Conservation (phyloP, 192 early-diverging fungal genomes). For the Mortierella claussenii region DNA sequence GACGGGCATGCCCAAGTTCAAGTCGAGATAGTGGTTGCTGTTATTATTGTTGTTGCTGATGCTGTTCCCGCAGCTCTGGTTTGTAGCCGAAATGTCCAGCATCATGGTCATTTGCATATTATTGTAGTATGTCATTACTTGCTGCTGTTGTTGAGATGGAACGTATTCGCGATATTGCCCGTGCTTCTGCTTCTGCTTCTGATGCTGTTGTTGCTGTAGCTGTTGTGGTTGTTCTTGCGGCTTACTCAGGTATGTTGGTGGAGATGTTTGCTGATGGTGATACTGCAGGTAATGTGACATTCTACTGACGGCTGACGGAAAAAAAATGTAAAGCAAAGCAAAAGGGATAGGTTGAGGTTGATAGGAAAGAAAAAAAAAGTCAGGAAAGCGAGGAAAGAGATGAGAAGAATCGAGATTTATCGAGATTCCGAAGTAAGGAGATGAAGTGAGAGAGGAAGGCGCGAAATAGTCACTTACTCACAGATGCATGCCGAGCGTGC, state of each 20-base stretch:
- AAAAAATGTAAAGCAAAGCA: neutral
- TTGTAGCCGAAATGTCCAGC: conserved; percentile 5
- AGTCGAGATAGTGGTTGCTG: conserved; percentile 8
- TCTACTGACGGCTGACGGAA: neutral
- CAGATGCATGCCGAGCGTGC: neutral
- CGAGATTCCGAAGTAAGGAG: neutral
- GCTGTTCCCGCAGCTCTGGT: neutral
- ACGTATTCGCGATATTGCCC: no score
- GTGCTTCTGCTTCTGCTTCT: no score
- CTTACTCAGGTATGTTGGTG: neutral
- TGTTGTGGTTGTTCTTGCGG: neutral
- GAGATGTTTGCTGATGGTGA: conserved; percentile 5
- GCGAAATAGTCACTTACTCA: neutral
- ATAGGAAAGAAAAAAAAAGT: neutral
- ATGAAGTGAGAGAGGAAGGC: neutral
- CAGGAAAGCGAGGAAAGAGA: neutral
- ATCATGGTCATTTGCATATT: conserved; percentile 16
- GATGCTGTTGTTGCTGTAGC: neutral
- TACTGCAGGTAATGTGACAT: conserved; percentile 24
- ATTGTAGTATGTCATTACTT: conserved; percentile 24
- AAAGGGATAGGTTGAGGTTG: no score
- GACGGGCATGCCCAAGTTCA: neutral
- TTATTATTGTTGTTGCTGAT: neutral
- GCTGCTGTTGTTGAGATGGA: conserved; percentile 19
- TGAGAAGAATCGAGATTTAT: neutral